phyloP scores from a whole-genome alignment of 768 basidiomycete genomes.

The Tulasnella calospora region DNA sequence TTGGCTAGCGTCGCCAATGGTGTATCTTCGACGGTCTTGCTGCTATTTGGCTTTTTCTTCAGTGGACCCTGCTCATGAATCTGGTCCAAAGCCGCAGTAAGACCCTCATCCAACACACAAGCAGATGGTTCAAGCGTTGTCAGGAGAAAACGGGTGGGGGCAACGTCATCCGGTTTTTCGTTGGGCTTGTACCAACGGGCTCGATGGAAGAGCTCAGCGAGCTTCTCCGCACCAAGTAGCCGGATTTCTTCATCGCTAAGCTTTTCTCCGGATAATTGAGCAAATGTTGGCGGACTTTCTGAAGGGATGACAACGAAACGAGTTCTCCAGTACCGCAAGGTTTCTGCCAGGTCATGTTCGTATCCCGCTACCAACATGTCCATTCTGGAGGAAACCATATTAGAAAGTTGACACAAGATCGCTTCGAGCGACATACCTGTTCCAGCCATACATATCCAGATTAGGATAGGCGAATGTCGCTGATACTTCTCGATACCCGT shows the following conservation, averaged over 20 bases:
- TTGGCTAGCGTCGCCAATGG: constrained; percentile 61
- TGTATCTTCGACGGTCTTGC: constrained; percentile 65
- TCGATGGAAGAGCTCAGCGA: constrained; percentile 82
- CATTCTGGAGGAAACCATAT: constrained; percentile 43
- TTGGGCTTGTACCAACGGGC: constrained; percentile 71
- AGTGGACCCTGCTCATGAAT: constrained; percentile 71
- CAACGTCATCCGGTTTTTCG: constrained; percentile 44
- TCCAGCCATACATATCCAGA: constrained; percentile 81
- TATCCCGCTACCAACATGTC: constrained; percentile 84
- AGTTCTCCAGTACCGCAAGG: constrained; percentile 88
- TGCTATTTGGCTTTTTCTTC: constrained; percentile 75
- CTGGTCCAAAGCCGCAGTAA: constrained; percentile 76
- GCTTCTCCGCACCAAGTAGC: constrained; percentile 82
- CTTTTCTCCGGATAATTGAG: constrained; percentile 54
- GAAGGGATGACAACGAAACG: constrained; percentile 90
- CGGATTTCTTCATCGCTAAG: constrained; percentile 84
- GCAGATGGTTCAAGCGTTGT: constrained; percentile 80
- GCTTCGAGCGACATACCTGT: constrained; percentile 49
- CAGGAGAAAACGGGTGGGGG: constrained; percentile 69
- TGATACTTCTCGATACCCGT: constrained; percentile 74
- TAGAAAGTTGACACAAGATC: not conserved
- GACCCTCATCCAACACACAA: constrained; percentile 69
- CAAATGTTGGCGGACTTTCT: constrained; percentile 47
- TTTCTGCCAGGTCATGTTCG: constrained; percentile 72
- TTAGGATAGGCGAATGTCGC: constrained; percentile 74